A percentile compares a stretch with the other conserved stretches of the same genome.
Evolutionary conservation across 257 asterid species (phyloP).

Genomic region (Jaltomata sinuosa): DNA sequence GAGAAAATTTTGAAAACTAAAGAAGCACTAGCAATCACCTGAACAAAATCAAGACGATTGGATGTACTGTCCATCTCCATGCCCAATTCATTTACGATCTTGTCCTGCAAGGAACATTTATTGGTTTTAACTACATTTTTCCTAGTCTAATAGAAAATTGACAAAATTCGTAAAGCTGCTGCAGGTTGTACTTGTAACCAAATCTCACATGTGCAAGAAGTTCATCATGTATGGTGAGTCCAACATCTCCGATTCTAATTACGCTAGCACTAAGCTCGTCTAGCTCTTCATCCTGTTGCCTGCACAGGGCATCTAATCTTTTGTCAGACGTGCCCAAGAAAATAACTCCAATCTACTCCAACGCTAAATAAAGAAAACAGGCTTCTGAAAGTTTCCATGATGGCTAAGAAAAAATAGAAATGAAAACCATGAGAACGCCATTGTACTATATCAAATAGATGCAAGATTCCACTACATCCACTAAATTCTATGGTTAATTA

Average conservation of each 20-base stretch:
- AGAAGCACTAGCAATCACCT: constrained; percentile 30
- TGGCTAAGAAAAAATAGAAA: background rate
- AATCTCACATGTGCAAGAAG: constrained; percentile 70
- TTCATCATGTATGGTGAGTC: constrained; percentile 95
- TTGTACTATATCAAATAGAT: background rate
- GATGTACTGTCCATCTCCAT: constrained; percentile 88
- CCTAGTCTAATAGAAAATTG: background rate
- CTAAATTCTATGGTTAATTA: background rate
- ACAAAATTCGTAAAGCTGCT: background rate
- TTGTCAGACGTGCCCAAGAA: background rate
- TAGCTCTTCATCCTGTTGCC: constrained; percentile 72
- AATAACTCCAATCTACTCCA: background rate
- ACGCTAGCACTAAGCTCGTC: constrained; percentile 86
- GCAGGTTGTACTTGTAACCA: background rate
- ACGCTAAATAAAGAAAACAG: background rate
- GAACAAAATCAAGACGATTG: constrained; percentile 94
- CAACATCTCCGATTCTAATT: constrained; percentile 83
- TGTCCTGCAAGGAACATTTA: constrained; percentile 46
- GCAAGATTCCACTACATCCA: background rate
- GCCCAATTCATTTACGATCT: constrained; percentile 68
- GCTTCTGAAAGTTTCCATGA: background rate
- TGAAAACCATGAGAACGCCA: background rate
- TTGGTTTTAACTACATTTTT: background rate
- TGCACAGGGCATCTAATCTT: constrained; percentile 15
- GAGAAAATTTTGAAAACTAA: background rate